phyloP scores from a whole-genome alignment of 2,329 filamentous ascomycete species.

The Aspergillus latus region DNA sequence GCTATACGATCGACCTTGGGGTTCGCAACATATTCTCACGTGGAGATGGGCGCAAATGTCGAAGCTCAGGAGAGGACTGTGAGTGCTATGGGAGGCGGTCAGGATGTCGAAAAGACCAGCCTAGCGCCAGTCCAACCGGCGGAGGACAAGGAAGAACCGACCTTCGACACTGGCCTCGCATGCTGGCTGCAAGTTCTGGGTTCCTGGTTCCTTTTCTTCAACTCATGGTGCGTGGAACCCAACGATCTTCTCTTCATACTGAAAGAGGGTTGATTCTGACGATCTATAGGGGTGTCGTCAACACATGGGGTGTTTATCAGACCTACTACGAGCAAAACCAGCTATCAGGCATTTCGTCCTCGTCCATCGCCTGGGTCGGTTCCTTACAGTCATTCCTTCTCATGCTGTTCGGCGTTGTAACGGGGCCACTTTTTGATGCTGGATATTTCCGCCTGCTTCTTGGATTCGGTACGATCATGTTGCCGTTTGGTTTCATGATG shows the following conservation, averaged over 20 bases:
- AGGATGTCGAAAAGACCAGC: conserved; percentile 15
- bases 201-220: conserved; percentile 50
- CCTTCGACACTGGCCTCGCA: conserved; percentile 37
- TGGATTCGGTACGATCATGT: conserved; percentile 44
- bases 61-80: conserved; percentile 28
- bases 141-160: conserved; percentile 28
- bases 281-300: conserved; percentile 48
- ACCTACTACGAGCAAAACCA: conserved; percentile 52
- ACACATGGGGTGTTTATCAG: conserved; percentile 56
- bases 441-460: conserved; percentile 51
- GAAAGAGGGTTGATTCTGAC: background rate
- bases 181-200: conserved; percentile 50
- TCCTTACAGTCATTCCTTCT: conserved; percentile 55
- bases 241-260: background rate
- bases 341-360: conserved; percentile 44
- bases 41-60: conserved; percentile 23
- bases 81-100: conserved; percentile 12
- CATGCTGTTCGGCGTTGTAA: conserved; percentile 52
- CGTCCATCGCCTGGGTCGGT: conserved; percentile 55
- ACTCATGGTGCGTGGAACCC: conserved; percentile 46
- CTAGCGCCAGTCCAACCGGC: conserved; percentile 3
- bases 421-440: conserved; percentile 56
- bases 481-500: conserved; percentile 56
- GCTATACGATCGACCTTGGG: background rate
- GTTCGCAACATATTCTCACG: background rate